These are phyloP conservation scores for Acacia pycnantha DNA, from an alignment of 331 rosid genomes.

Conservation along the genomic window DNA sequence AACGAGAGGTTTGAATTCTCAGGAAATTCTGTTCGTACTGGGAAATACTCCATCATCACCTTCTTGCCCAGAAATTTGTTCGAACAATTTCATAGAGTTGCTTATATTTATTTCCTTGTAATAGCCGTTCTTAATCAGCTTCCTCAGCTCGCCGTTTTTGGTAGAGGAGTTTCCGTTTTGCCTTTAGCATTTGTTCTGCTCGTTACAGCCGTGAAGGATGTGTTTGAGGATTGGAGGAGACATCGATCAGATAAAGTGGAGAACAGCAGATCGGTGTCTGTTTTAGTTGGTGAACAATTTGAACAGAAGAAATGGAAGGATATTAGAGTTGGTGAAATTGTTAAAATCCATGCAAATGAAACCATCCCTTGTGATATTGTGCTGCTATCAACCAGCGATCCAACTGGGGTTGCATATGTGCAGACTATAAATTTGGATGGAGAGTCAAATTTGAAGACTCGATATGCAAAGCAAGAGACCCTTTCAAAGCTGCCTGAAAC, in stretches of 20 bases:
- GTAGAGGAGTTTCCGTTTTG: slow-evolving; percentile 73
- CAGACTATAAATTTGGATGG: slow-evolving; percentile 93
- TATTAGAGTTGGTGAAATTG: slow-evolving; percentile 76
- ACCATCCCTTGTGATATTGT: slow-evolving; percentile 92
- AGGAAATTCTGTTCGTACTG: slow-evolving; percentile 66
- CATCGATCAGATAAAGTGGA: slow-evolving; percentile 79
- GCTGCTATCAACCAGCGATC: slow-evolving; percentile 87
- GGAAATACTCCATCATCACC: slow-evolving; percentile 68
- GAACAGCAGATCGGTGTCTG: slow-evolving; percentile 75
- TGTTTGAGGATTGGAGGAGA: slow-evolving; percentile 85
- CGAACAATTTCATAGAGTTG: slow-evolving; percentile 97
- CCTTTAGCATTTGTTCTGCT: slow-evolving; percentile 81
- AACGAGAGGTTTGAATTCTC: slow-evolving; percentile 66
- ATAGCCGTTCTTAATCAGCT: slow-evolving; percentile 92
- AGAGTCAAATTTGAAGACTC: slow-evolving; percentile 93
- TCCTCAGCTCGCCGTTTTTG: slow-evolving; percentile 93
- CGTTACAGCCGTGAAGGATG: slow-evolving; percentile 91
- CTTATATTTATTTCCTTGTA: slow-evolving; percentile 79
- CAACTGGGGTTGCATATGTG: slow-evolving; percentile 92
- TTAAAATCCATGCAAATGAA: slow-evolving; percentile 59
- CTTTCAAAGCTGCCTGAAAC: slow-evolving; percentile 57
- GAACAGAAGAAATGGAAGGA: slow-evolving; percentile 69
- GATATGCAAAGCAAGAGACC: slow-evolving; percentile 94
- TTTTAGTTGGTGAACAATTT: slow-evolving; percentile 59
- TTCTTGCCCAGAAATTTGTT: slow-evolving; percentile 86